Conservation (phyloP, 192 early-diverging fungal genomes). For the Mortierella hygrophila region DNA sequence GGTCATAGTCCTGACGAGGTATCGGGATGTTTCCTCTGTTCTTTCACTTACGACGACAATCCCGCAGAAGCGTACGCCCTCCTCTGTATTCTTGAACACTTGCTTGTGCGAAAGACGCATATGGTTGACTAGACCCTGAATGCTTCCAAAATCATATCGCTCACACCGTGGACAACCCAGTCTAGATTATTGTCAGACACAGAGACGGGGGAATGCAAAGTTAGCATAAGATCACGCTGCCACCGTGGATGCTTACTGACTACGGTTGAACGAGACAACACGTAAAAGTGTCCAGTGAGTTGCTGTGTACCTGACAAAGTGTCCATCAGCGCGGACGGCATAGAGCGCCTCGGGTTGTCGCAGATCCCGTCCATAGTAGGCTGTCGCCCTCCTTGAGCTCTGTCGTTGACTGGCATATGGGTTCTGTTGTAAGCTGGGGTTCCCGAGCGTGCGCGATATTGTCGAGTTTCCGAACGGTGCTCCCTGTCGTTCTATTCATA, state of each 20-base stretch:
- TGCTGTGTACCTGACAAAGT: conserved; percentile 41
- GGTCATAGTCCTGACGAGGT: not conserved
- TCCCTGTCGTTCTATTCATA: conserved; percentile 56
- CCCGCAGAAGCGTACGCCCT: conserved; percentile 82
- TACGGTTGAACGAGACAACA: not conserved
- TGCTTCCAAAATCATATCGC: conserved; percentile 81
- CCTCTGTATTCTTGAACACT: conserved; percentile 82
- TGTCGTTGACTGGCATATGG: conserved; percentile 9
- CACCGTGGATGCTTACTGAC: not conserved
- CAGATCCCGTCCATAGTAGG: conserved; percentile 31
- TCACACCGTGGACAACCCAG: conserved; percentile 84
- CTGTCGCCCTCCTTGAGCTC: conserved; percentile 30
- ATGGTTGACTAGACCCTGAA: conserved; percentile 92
- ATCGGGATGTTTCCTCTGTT: conserved; percentile 48
- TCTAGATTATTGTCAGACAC: conserved; percentile 39
- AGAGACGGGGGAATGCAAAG: conserved; percentile 26
- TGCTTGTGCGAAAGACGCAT: conserved; percentile 78
- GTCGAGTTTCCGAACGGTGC: conserved; percentile 57
- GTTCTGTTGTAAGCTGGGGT: not conserved
- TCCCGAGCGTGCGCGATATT: conserved; percentile 22
- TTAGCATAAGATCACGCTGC: not conserved
- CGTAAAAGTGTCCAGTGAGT: not conserved
- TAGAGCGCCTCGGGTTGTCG: conserved; percentile 47
- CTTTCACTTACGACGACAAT: conserved; percentile 65
- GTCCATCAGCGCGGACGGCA: conserved; percentile 51